Conservation (phyloP, 2,329 filamentous ascomycete genomes). For the Fusarium anguioides region DNA sequence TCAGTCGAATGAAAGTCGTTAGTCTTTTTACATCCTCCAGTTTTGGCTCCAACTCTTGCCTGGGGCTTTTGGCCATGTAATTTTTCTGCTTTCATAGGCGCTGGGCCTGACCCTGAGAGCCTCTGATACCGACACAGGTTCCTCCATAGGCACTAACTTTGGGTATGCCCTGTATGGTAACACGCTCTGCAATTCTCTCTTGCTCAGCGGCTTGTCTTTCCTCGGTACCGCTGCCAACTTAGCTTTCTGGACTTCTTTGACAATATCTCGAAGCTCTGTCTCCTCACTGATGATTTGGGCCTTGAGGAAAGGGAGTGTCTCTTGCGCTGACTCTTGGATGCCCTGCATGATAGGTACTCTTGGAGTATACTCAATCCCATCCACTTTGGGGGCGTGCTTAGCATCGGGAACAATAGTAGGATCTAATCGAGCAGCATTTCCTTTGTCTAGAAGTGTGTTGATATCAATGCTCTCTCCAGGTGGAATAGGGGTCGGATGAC, state of each 20-base stretch:
- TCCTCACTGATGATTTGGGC: constrained; percentile 86
- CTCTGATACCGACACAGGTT: constrained; percentile 52
- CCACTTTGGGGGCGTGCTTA: constrained; percentile 64
- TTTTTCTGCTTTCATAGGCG: constrained; percentile 38
- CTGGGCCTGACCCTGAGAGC: constrained; percentile 44
- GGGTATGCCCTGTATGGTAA: constrained; percentile 53
- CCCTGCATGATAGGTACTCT: constrained; percentile 83
- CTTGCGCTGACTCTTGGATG: constrained; percentile 62
- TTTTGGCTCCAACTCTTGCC: constrained; percentile 42
- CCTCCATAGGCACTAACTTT: constrained; percentile 50
- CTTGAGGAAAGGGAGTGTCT: constrained; percentile 74
- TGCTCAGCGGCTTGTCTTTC: constrained; percentile 43
- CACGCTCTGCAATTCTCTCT: constrained; percentile 45
- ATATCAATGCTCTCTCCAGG: constrained; percentile 92
- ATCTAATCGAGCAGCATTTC: constrained; percentile 75
- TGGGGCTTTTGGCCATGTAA: constrained; percentile 41
- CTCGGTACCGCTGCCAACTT: constrained; percentile 30
- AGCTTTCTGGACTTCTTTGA: constrained; percentile 67
- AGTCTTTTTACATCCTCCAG: constrained; percentile 40
- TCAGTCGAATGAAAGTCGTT: neutral
- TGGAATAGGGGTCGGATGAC: constrained; percentile 80
- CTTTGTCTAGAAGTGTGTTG: constrained; percentile 77
- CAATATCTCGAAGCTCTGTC: constrained; percentile 76
- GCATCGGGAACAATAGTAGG: constrained; percentile 67
- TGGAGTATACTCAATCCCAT: constrained; percentile 74